Base-by-base conservation (phyloP, 2,329 filamentous ascomycete genomes). In the Delphinella strobiligena region DNA sequence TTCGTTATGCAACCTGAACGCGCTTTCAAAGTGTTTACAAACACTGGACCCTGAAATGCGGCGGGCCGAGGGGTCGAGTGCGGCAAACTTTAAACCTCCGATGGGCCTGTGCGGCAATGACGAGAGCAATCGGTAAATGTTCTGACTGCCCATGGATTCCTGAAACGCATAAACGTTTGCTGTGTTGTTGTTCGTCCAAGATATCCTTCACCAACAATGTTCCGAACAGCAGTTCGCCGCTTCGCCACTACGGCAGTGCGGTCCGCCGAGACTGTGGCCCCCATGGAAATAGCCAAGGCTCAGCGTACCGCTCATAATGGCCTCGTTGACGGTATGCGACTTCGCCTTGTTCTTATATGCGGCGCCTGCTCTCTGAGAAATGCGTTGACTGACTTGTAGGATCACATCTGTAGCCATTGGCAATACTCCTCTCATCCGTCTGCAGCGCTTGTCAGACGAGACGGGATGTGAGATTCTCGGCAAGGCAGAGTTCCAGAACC, bases 401-500 rank as follows among this genome's bases (percentile, higher is more conserved):
- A 11, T 31, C 14, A 4, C n/a, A 37, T 24, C 27, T 30, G 35
- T 49, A 94, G 91, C 91, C 40, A 96, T 98, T 65, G 91, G 91
- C 48, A 96, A 96, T 63, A 98, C 91, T 0, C 89, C 91, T 1
- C 75, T 98, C 39, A 93, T 98, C 61, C 80, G 83, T 36, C 71
- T 98, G 37, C 89, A 93, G 63, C 76, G 71, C 45, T 78, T 96
- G 50, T 96, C 89, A 31, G 78, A 85, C 44, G 74, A 93, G 56
- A 96, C 91, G 1, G 87, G 88, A 49, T 96, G 91, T 72, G 83
- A 93, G 52, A 71, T 98, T 43, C 78, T 96, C 31, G 91, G 89
- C 55, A 98, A 98, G 63, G 88, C 91, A 53, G 91, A 98, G 61
- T 98, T 98, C 67, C 91, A 93, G 71, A 98, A 98, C 69, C 91